Conservation (phyloP, 169 alveolate species). For the Cystoisospora suis region DNA sequence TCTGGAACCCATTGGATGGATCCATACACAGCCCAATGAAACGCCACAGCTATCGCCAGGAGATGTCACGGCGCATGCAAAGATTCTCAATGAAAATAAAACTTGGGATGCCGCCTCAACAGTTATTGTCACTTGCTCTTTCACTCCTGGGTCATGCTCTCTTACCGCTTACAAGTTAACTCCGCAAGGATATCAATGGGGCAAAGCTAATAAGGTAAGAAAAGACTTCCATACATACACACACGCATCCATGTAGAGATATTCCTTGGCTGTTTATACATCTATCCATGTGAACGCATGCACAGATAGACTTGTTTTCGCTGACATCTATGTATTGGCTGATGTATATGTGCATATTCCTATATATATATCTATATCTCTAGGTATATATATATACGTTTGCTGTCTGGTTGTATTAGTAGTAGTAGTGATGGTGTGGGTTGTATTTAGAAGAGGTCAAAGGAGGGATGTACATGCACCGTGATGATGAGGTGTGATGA, state of each 20-base stretch:
- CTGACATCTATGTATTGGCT: no score
- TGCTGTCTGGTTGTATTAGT: no score
- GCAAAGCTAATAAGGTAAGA: conserved; percentile 77
- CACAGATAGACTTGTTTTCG: no score
- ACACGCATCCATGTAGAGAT: not conserved
- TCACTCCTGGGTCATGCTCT: conserved; percentile 98
- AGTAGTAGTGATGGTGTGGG: no score
- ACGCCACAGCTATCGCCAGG: conserved; percentile 53
- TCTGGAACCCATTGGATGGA: conserved; percentile 98
- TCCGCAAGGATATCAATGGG: conserved; percentile 94
- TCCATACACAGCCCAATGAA: conserved; percentile 96
- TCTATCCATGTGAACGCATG: no score
- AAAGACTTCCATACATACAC: not conserved
- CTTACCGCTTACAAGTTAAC: conserved; percentile 94
- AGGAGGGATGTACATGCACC: no score
- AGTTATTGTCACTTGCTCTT: conserved; percentile 82
- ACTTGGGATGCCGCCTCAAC: conserved; percentile 73
- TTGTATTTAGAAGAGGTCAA: no score
- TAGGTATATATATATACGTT: no score
- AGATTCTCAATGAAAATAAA: conserved; percentile 72
- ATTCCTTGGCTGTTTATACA: no score
- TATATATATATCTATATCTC: no score
- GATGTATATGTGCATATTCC: no score
- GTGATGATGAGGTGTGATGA: no score
- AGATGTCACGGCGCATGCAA: conserved; percentile 72